A percentile compares a stretch with the other conserved stretches of the same genome.
Conservation (phyloP, 176 grass and related monocot species). For the Zizania latifolia region DNA sequence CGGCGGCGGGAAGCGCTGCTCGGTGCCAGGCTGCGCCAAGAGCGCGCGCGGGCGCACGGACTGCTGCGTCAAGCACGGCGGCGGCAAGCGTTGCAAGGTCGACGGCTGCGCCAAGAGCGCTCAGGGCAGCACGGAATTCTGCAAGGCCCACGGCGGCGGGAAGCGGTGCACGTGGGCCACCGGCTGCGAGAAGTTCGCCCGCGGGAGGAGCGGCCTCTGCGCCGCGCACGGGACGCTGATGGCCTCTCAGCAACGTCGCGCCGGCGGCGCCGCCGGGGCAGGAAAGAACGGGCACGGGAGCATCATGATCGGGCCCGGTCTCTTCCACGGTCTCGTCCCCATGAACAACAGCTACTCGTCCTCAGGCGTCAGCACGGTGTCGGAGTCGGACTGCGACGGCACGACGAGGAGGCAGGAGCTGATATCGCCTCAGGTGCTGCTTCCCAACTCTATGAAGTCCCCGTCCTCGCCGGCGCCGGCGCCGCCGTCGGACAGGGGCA, state of each 20-base stretch:
- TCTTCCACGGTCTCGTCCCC: constrained; percentile 61
- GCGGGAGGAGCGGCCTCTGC: constrained; percentile 64
- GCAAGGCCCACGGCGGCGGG: constrained; percentile 73
- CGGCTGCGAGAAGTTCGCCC: constrained; percentile 70
- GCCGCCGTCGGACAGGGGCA: neutral
- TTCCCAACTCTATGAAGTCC: constrained; percentile 60
- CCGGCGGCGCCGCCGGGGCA: neutral
- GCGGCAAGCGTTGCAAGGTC: constrained; percentile 54
- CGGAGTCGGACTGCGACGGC: constrained; percentile 42
- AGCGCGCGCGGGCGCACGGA: constrained; percentile 73
- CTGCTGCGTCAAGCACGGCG: constrained; percentile 63
- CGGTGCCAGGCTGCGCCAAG: constrained; percentile 52
- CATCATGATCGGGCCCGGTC: constrained; percentile 46
- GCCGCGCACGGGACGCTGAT: constrained; percentile 55
- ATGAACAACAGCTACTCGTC: constrained; percentile 31
- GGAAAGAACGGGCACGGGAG: no score
- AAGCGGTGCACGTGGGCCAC: constrained; percentile 49
- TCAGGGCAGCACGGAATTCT: constrained; percentile 63
- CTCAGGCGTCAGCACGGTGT: constrained; percentile 47
- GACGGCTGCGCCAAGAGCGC: constrained; percentile 67
- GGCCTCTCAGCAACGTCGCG: constrained; percentile 29
- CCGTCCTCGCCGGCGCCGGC: neutral
- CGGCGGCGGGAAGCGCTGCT: constrained; percentile 73
- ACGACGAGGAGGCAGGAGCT: constrained; percentile 28
- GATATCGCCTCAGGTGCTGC: constrained; percentile 64